Evolutionary conservation across 1,284 basidiomycete genomes (phyloP), one percentile per base, ranked within the genome.

Genomic region (Pulchroboletus neoregius): DNA sequence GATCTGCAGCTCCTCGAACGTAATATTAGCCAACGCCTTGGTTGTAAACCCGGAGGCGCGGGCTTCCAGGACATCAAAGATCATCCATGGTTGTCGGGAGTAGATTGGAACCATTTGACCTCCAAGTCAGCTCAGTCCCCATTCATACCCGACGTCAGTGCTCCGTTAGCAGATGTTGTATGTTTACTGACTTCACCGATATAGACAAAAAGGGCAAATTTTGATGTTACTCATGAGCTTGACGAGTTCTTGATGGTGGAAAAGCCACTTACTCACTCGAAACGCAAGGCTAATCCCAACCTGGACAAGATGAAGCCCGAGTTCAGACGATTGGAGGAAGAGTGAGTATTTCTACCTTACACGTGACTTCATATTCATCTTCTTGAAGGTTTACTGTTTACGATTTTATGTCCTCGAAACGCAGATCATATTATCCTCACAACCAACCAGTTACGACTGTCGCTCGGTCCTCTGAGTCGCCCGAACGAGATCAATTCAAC

Each of bases 201-300:
- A 20, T 61, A 95, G 91, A 82, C 85, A 64, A 93, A 94, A 65
- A 87, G 87, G 66, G 91, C 94, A 26, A 98, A 98, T 69, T 99
- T 99, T 68, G 95, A 99, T 61, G 91, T 95, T 24, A 87, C 92
- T 30, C 94, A 98, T 65, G 95, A 98, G 71, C 78, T 98, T 6
- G 94, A 99, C 64, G 95, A 98, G 68, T 85, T 97, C 61, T 68
- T 98, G 60, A 80, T 98, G 73, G 94, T 94, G 51, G 94, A 98
- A 70, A 98, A 97, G 68, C 94, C 94, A 20, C 72, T 98, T 37
- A 96, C 93, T 53, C 93, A 94, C 54, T 79, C 88, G 45, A 96
- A 94, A 67, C 81, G 94, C 38, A 96, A 94, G 63, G 76, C 72
- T 22, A 89, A 93, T 55, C 75, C 82, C 18, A 91, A 96, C 65